Evolutionary conservation across 2,329 filamentous ascomycete genomes (phyloP).

Genomic region (Trichoderma sp.): DNA sequence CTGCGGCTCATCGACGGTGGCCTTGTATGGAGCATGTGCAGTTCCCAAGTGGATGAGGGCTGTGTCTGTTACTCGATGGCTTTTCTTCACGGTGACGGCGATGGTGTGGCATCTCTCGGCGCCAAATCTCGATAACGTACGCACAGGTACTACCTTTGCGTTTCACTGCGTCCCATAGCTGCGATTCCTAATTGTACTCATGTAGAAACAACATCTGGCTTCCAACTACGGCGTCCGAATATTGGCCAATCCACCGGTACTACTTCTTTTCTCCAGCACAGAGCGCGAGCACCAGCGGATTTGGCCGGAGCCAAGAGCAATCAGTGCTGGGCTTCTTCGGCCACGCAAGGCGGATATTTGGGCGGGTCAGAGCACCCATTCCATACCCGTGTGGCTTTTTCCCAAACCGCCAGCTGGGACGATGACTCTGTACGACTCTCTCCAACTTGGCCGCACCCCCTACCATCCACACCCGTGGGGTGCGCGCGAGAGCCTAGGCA

Average conservation of each 20-base stretch:
- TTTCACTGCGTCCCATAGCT: neutral
- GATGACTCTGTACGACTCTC: neutral
- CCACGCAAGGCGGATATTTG: neutral
- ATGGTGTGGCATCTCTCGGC: neutral
- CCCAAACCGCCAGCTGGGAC: neutral
- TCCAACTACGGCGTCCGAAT: neutral
- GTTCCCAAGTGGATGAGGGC: neutral
- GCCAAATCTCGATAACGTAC: neutral
- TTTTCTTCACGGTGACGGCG: neutral
- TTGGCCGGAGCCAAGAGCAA: neutral
- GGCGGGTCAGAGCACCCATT: neutral
- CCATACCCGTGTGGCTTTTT: slow-evolving; percentile 4
- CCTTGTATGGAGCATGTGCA: neutral
- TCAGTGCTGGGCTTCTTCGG: neutral
- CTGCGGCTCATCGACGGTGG: neutral
- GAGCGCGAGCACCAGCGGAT: neutral
- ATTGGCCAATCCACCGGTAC: neutral
- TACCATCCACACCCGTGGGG: slow-evolving; percentile 16
- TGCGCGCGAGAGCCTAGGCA: neutral
- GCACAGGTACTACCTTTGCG: neutral
- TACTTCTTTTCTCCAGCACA: neutral
- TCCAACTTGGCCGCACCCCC: neutral
- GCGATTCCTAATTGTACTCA: neutral
- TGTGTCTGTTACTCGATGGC: slow-evolving; percentile 3
- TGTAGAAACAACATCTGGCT: neutral